Percentiles rank a stretch among this genome's conserved stretches.
phyloP scores from a whole-genome alignment of 306 rosid genomes.

The Acacia melanoxylon region DNA sequence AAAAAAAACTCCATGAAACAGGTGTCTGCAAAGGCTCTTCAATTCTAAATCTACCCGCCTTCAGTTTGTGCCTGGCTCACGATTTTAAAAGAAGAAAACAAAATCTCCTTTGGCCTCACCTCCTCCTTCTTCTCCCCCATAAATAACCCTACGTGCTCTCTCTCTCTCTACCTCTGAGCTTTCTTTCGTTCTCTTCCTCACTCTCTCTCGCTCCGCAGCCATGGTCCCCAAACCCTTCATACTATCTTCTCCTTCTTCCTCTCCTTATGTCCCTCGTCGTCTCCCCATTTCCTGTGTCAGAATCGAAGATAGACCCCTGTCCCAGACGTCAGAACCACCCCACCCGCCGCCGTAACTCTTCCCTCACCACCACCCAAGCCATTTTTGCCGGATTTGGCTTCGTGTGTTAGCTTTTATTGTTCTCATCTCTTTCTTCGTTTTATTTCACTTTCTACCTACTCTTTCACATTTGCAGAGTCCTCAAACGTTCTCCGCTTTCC shows the following conservation, averaged over 20 bases:
- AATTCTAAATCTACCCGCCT: too few relatives aligned
- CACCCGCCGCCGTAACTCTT: neutral
- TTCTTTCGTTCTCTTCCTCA: neutral
- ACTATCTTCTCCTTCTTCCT: conserved; percentile 3
- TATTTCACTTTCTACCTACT: too few relatives aligned
- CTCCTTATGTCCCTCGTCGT: conserved; percentile 18
- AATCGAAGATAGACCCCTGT: conserved; percentile 41
- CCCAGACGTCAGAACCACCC: conserved; percentile 4
- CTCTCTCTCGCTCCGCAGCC: neutral
- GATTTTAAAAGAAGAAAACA: too few relatives aligned
- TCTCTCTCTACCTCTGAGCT: neutral
- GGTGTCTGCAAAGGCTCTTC: too few relatives aligned
- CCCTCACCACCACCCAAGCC: conserved; percentile 18
- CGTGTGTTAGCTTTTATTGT: too few relatives aligned
- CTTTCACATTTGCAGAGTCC: too few relatives aligned
- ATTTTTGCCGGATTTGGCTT: too few relatives aligned
- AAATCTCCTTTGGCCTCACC: too few relatives aligned
- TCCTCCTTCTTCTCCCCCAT: neutral
- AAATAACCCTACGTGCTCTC: neutral
- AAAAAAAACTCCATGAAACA: too few relatives aligned
- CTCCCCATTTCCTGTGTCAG: conserved; percentile 37
- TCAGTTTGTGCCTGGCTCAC: too few relatives aligned
- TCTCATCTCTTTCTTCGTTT: too few relatives aligned
- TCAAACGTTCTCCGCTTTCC: too few relatives aligned
- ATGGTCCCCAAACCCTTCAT: conserved; percentile 40